Conservation (phyloP, 1,139 yeast genomes). For the Debaryomyces sp. region DNA sequence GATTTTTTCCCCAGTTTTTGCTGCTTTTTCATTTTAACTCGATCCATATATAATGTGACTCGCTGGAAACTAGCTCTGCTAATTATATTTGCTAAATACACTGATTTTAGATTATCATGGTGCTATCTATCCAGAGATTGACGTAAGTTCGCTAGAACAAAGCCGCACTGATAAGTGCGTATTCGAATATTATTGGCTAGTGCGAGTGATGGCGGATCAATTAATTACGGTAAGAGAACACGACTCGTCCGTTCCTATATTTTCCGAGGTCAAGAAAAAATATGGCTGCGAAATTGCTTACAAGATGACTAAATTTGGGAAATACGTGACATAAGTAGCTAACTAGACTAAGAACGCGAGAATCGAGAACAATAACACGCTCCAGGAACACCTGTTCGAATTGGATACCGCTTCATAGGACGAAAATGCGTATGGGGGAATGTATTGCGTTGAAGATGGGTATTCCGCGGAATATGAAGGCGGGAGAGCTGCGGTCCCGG, state of each 20-base stretch:
- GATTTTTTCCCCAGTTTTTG: constrained; percentile 1
- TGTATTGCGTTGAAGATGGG: background rate
- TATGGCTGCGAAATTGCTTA: constrained; percentile 3
- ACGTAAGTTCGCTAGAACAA: constrained; percentile 1
- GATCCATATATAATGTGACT: background rate
- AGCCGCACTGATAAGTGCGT: constrained; percentile 5
- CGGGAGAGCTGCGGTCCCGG: background rate
- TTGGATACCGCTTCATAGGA: background rate
- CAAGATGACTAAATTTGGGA: background rate
- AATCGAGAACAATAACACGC: background rate
- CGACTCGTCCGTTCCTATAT: background rate
- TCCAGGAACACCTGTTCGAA: background rate
- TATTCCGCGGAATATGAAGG: background rate
- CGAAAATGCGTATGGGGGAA: background rate
- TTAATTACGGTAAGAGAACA: background rate
- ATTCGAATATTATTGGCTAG: background rate
- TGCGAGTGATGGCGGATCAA: background rate
- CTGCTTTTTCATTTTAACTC: background rate
- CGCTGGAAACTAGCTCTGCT: background rate
- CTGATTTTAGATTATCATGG: background rate
- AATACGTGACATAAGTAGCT: background rate
- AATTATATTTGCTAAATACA: background rate
- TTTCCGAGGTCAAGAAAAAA: background rate
- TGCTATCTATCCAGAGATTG: background rate
- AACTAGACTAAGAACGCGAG: background rate